Evolutionary conservation across 305 asterid species (phyloP), one percentile per base, ranked within the genome.

Genomic region (Ilex paraguariensis): DNA sequence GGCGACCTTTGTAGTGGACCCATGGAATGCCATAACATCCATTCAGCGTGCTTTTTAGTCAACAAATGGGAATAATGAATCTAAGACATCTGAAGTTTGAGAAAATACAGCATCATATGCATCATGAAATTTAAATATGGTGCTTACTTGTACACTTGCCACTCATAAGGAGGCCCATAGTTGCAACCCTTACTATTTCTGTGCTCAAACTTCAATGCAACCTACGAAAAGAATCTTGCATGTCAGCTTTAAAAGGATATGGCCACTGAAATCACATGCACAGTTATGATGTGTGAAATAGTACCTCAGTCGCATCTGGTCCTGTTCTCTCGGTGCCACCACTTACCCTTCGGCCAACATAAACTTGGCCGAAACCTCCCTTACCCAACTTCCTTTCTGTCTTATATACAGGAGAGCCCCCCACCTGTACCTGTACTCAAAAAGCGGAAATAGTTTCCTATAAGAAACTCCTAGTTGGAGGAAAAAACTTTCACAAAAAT

Each of bases 141-240:
- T 60, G 70, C 99, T 83, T 81, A 94, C 99, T 79, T 91, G 91
- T 94, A 91, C 59, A 94, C 99, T 83, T 94, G 98, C 99, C 98
- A 91, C 77, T 94, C 99, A 61, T 88, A 94, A 52, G 99, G 99
- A 71, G 99, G 99, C 62, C 99, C 99, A 65, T 91, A 86, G 74
- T 87, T 94, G 87, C 99, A 94, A 65, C 99, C 99, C 78, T 90
- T 94, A 63, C 99, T 90, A 72, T 83, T 90, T 17, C 99, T 87
- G 79, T 94, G 99, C 79, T 94, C 99, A 76, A 81, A 90, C 79
- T 94, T 94, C 79, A 94, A 76, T 13, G 97, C 97, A 15, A 94
- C 97, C 99, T 94, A 68, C 28, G 66, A 71, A 54, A 45, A 49
- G 31, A 57, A 58, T 40, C 15, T 46, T 56, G 52, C 14, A 53